A percentile compares a stretch with the other conserved stretches of the same genome.
These are phyloP conservation scores for Papiliotrema terrestris DNA, from an alignment of 1,284 basidiomycete species.

Conservation along the genomic window DNA sequence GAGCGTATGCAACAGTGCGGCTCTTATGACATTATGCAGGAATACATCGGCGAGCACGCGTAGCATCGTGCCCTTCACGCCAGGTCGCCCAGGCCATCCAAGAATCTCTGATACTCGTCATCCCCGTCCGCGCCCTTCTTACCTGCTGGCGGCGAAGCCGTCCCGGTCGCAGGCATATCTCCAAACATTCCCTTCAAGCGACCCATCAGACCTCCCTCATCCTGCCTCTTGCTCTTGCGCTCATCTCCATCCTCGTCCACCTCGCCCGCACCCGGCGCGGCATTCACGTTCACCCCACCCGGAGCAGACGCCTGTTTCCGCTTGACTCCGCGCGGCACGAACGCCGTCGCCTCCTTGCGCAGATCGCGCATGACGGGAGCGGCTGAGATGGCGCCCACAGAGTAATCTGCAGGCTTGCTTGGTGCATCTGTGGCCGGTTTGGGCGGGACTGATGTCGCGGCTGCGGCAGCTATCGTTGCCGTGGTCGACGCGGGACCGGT, in stretches of 20 bases:
- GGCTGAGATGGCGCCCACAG: slow-evolving; percentile 66
- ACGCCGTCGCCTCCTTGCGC: slow-evolving; percentile 85
- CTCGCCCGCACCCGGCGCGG: slow-evolving; percentile 37
- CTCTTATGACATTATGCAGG: too few relatives aligned
- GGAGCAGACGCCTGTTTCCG: slow-evolving; percentile 24
- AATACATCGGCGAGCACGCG: too few relatives aligned
- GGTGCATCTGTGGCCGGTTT: slow-evolving; percentile 21
- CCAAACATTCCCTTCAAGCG: slow-evolving; percentile 37
- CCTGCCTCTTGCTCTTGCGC: slow-evolving; percentile 11
- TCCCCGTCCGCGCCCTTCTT: slow-evolving; percentile 16
- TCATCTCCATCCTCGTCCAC: slow-evolving; percentile 41
- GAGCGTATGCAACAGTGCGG: too few relatives aligned
- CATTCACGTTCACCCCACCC: slow-evolving; percentile 26
- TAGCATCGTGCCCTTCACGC: slow-evolving; percentile 1
- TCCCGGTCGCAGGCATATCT: not conserved
- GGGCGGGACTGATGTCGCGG: not conserved
- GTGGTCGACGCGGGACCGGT: slow-evolving; percentile 5
- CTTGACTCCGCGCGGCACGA: slow-evolving; percentile 62
- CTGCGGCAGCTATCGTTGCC: slow-evolving; percentile 5
- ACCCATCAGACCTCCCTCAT: slow-evolving; percentile 39
- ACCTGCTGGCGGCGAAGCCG: slow-evolving; percentile 15
- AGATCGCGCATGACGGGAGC: slow-evolving; percentile 81
- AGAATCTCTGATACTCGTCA: slow-evolving; percentile 45
- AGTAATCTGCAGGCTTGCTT: slow-evolving; percentile 15
- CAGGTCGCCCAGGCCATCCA: slow-evolving; percentile 41